Evolutionary conservation across 805 yeast genomes (phyloP).

Genomic region (Pachysolen tannophilus): DNA sequence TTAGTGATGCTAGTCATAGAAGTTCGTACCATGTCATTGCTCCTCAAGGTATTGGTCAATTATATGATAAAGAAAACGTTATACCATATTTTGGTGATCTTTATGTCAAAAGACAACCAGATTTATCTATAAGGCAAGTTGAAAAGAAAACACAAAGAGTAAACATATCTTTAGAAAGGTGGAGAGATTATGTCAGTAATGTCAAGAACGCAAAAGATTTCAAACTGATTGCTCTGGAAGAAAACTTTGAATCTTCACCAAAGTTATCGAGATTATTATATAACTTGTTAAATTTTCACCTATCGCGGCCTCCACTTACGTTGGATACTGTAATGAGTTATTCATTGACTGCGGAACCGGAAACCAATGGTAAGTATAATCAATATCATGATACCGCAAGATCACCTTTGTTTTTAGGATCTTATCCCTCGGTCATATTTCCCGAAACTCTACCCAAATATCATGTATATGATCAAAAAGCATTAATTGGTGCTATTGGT

Average conservation of each 20-base stretch:
- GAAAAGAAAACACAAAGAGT: slow-evolving; percentile 62
- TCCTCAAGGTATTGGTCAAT: slow-evolving; percentile 77
- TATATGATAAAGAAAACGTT: slow-evolving; percentile 67
- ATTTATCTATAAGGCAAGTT: slow-evolving; percentile 42
- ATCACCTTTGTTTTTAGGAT: slow-evolving; percentile 53
- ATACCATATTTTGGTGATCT: slow-evolving; percentile 91
- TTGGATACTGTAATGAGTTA: slow-evolving; percentile 50
- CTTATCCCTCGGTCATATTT: slow-evolving; percentile 58
- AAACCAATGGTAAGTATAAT: slow-evolving; percentile 35
- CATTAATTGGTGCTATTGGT: slow-evolving; percentile 49
- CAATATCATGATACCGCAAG: slow-evolving; percentile 36
- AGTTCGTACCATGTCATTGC: slow-evolving; percentile 69
- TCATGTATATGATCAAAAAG: slow-evolving; percentile 44
- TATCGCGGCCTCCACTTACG: slow-evolving; percentile 31
- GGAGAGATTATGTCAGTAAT: slow-evolving; percentile 64
- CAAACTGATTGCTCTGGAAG: slow-evolving; percentile 1
- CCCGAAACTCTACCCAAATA: slow-evolving; percentile 49
- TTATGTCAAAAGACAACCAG: slow-evolving; percentile 37
- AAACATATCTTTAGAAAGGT: slow-evolving; percentile 65
- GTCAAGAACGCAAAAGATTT: slow-evolving; percentile 36
- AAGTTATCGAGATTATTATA: slow-evolving; percentile 32
- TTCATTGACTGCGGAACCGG: slow-evolving; percentile 61
- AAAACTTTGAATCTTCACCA: slow-evolving; percentile 10
- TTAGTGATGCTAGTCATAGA: slow-evolving; percentile 46
- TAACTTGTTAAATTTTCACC: slow-evolving; percentile 37